Conservation (phyloP, 192 early-diverging fungal genomes). For the Spizellomyces sp. region DNA sequence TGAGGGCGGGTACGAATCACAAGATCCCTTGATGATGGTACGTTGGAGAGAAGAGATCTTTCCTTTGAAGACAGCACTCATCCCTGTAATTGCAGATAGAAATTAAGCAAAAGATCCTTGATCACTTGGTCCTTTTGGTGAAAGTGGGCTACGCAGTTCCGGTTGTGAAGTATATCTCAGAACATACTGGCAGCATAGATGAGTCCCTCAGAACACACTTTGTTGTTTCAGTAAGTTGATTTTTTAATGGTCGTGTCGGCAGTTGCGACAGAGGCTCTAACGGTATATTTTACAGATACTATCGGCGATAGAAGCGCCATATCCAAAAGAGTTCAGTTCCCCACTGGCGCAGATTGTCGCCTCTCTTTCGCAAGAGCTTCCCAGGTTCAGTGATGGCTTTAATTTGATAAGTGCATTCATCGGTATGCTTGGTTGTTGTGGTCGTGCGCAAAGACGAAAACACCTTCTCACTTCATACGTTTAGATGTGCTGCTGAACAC, state of each 20-base stretch:
- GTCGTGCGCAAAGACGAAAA: no score
- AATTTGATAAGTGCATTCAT: no score
- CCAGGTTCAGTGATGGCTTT: no score
- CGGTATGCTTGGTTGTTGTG: no score
- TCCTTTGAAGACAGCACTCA: not conserved
- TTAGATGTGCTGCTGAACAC: no score
- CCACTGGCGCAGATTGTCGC: not conserved
- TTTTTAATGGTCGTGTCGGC: no score
- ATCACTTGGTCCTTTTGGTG: not conserved
- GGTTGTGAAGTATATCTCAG: not conserved
- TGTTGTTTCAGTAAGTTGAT: not conserved
- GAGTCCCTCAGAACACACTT: not conserved
- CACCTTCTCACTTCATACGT: no score
- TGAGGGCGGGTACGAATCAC: not conserved
- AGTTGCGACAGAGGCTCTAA: no score
- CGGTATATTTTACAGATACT: not conserved
- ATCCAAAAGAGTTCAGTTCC: not conserved
- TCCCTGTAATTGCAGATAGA: not conserved
- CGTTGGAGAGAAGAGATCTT: not conserved
- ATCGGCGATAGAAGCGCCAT: not conserved
- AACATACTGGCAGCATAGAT: not conserved
- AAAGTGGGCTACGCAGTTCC: not conserved
- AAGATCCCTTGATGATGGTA: not conserved
- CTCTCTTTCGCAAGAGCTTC: not conserved
- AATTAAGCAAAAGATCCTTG: not conserved